Evolutionary conservation across 306 rosid species (phyloP), one percentile per base, ranked within the genome.

Genomic region (Comarum palustre): DNA sequence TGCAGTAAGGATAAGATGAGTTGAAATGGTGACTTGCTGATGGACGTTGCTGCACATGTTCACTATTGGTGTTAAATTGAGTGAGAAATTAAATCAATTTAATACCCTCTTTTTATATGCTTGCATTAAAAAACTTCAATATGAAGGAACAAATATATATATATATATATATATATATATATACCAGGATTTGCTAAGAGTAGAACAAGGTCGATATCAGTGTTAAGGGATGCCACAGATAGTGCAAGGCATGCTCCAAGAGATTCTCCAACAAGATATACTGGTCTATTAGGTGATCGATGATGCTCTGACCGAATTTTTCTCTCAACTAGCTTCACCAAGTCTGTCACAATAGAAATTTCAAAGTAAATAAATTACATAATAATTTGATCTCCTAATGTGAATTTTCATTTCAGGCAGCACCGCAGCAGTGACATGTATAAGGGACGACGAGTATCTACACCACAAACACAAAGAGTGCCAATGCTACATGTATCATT

Each of bases 161-260:
- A n/a, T n/a, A n/a, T n/a, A n/a, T n/a, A n/a, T n/a, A n/a, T n/a
- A n/a, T n/a, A n/a, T n/a, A n/a, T n/a, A n/a, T n/a, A n/a, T n/a
- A n/a, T 79, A 86, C 98, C 97, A 76, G 98, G 88, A 81, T 93
- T 93, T 4, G 89, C 90, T 79, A 93, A 83, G 78, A 93, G 81
- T 51, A 93, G 91, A 50, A 86, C 88, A 77, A 93, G 90, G 84
- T 93, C 98, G 46, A 91, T 85, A 72, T 86, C 77, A 57, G 90
- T 87, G 84, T 85, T 93, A 52, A 69, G 81, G 62, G 98, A 97
- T 14, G 96, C 96, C 79, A 89, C 94, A 25, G 90, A 87, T 25
- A 93, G 86, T 12, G 96, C 96, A 50, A 93, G 88, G 78, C 97
- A 91, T 52, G 85, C 94, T 77, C 98, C 97, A 63, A 93, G 54